These are phyloP conservation scores for Didymella sp. DNA, from an alignment of 2,329 filamentous ascomycete species.

Conservation along the genomic window DNA sequence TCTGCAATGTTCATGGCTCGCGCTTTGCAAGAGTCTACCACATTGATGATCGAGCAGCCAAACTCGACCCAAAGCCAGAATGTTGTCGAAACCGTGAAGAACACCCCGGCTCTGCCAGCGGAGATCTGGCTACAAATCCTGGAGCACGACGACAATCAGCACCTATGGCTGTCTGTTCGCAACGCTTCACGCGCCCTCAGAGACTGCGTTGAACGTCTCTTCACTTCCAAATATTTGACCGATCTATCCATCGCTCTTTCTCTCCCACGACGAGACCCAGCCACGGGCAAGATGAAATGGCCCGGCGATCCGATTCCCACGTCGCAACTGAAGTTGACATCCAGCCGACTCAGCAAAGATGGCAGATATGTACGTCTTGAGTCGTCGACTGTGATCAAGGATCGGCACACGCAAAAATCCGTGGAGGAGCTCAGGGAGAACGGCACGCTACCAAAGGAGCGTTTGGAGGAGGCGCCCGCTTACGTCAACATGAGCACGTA, in stretches of 20 bases:
- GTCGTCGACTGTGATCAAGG: constrained; percentile 18
- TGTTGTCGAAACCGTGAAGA: neutral
- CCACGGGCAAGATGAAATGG: constrained; percentile 23
- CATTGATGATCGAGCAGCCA: neutral
- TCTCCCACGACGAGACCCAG: constrained; percentile 31
- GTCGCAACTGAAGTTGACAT: constrained; percentile 21
- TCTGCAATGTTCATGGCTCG: neutral
- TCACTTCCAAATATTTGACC: constrained; percentile 24
- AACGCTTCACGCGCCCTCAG: constrained; percentile 24
- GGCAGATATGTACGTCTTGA: constrained; percentile 10
- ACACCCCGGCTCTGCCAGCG: constrained; percentile 11
- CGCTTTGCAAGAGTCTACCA: neutral
- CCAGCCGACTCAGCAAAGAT: constrained; percentile 9
- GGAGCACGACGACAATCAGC: constrained; percentile 18
- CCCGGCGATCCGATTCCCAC: constrained; percentile 18
- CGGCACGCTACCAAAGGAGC: constrained; percentile 21
- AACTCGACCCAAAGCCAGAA: neutral
- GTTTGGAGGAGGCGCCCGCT: constrained; percentile 25
- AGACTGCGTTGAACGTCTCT: constrained; percentile 29
- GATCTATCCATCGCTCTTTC: constrained; percentile 21
- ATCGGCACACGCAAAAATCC: constrained; percentile 8
- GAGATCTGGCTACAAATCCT: constrained; percentile 33
- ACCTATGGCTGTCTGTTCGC: constrained; percentile 31
- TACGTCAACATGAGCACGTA: constrained; percentile 30
- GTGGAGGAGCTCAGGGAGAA: constrained; percentile 23